Base-by-base conservation (phyloP, 345 rosid genomes). In the Toxicodendron radicans region DNA sequence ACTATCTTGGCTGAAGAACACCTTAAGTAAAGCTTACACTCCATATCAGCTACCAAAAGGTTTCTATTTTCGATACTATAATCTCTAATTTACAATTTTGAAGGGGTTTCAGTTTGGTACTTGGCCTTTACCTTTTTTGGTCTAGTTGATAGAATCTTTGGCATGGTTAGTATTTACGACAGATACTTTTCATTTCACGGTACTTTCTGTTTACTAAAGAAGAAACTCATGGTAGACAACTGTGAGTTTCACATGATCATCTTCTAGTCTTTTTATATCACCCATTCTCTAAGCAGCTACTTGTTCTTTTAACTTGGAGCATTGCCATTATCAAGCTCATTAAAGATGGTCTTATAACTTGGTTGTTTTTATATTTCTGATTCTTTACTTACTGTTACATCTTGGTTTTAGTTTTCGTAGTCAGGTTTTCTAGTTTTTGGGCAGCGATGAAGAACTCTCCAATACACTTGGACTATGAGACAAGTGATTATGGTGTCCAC, bases 401-500 rank as follows among this genome's bases (percentile, higher is more conserved):
- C 12, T 27, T 38, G 71, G 60, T 21, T 49, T 49, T 54, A 52
- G 33, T 48, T 23, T 27, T 2, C 6, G 8, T 63, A 27, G 1
- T 17, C 13, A n/a, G 66, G 24, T 21, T 72, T 64, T 13, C 9
- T 18, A 49, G 21, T 53, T 64, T 78, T 58, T 64, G 66, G 79
- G 82, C n/a, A 73, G 58, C 45, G 65, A 83, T 77, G 84, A 77
- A 38, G 75, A 76, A 77, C 48, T 77, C 81, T 75, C 70, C 80
- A 2, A 58, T 38, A 0, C 23, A 30, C 38, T 75, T 70, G 38
- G 58, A 81, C 21, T 62, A 66, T 54, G 88, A 81, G 63, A 20
- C 81, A n/a, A 67, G 77, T 69, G 88, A 84, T 54, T 78, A 70
- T 71, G 82, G 76, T 49, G 83, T 71, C 43, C 63, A 63, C 16